These are phyloP conservation scores for Solanum hybrid DNA, from an alignment of 305 asterid genomes.

Conservation along the genomic window DNA sequence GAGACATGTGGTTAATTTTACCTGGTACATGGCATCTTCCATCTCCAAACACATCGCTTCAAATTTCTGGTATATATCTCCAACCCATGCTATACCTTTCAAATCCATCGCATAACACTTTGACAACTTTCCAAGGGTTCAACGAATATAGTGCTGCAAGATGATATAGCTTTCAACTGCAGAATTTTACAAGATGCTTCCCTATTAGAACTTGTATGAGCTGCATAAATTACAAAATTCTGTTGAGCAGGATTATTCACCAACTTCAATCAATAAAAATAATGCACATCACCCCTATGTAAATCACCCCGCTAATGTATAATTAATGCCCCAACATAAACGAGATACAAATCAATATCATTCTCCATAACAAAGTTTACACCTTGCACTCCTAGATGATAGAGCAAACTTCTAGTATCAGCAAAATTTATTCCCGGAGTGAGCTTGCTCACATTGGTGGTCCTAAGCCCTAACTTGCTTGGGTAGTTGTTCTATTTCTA, in stretches of 20 bases:
- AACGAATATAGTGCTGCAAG: not conserved
- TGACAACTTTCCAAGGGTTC: not conserved
- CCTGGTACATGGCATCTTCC: conserved; percentile 77
- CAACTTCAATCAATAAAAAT: not conserved
- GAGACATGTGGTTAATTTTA: conserved; percentile 1
- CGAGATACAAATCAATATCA: not conserved
- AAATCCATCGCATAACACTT: conserved; percentile 38
- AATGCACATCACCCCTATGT: not conserved
- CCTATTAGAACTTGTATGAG: not conserved
- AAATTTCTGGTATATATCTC: conserved; percentile 54
- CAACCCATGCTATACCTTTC: conserved; percentile 72
- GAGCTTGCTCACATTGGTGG: not conserved
- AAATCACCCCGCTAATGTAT: not conserved
- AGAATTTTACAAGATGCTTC: not conserved
- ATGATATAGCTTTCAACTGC: not conserved
- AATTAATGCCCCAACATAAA: not conserved
- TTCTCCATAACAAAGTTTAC: not conserved
- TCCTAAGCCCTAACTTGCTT: not conserved
- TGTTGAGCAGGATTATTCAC: not conserved
- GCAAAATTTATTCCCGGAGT: not conserved
- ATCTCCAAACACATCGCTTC: conserved; percentile 82
- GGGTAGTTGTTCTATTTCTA: not conserved
- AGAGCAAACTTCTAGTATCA: not conserved
- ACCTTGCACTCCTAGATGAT: not conserved
- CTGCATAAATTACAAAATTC: not conserved